These are phyloP conservation scores for Elsinoe arachidis DNA, from an alignment of 2,329 filamentous ascomycete species.

Conservation along the genomic window DNA sequence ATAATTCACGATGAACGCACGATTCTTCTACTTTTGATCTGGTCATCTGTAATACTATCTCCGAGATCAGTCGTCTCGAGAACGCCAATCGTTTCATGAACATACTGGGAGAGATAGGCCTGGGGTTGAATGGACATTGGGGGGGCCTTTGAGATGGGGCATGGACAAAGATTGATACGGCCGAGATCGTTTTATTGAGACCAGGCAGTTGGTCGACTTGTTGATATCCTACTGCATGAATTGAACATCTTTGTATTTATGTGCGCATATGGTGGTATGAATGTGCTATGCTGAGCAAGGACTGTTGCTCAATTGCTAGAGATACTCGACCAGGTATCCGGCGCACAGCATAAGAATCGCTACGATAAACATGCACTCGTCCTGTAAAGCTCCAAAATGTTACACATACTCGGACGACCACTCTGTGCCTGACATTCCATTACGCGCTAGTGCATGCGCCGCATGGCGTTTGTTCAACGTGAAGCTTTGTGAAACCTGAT, in stretches of 20 bases:
- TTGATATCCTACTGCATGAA: constrained; percentile 7
- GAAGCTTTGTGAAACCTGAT: not conserved
- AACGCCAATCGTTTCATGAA: not conserved
- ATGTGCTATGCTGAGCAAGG: too few species aligned
- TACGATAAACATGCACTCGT: too few species aligned
- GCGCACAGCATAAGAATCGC: not conserved
- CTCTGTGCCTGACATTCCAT: not conserved
- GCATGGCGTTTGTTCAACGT: not conserved
- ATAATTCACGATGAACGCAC: constrained; percentile 11
- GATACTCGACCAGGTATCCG: not conserved
- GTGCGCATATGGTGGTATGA: not conserved
- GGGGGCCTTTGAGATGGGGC: not conserved
- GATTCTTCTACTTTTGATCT: not conserved
- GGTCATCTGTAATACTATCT: constrained; percentile 8
- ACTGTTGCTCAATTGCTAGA: too few species aligned
- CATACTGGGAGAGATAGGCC: not conserved
- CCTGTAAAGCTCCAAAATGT: too few species aligned
- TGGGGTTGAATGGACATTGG: not conserved
- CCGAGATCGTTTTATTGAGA: not conserved
- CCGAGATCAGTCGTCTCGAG: constrained; percentile 8
- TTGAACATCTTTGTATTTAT: constrained; percentile 1
- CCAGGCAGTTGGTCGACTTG: constrained; percentile 2
- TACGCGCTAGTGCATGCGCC: not conserved
- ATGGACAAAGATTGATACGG: not conserved
- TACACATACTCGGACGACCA: too few species aligned